Base-by-base conservation (phyloP, 768 basidiomycete species). In the Hebeloma cylindrosporum region DNA sequence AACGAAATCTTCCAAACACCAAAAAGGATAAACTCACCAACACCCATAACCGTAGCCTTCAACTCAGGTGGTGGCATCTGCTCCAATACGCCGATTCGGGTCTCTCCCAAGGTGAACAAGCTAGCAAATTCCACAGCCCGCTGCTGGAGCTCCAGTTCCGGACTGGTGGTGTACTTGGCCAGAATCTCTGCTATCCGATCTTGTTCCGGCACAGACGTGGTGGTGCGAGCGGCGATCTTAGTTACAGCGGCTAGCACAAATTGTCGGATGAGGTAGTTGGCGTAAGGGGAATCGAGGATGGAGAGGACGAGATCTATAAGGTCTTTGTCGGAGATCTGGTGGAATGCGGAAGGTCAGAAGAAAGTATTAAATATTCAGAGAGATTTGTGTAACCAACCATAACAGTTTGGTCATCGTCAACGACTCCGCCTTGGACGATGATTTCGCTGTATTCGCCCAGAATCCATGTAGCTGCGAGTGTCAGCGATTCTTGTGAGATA, bases 41-140 rank as follows among this genome's bases (percentile, higher is more conserved):
- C 78, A 34, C 92, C 96, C 77, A 95, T 88, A 2, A 98, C 89
- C 2, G 95, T 97, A n/a, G 88, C 86, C 69, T 94, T 96, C 52
- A 98, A 69, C 63, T 99, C 96, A 2, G 96, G 96, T 4, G 92
- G 88, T n/a, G 96, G 96, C 96, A 99, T 99, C 43, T 93, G 80
- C 70, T 99, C 96, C 48, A 98, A 65, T 1, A 99, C 93, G 27
- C 95, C 96, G 6, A 77, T 74, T 47, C 80, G 75, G 16, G 88
- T 68, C n/a, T 88, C 82, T 4, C 84, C 85, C 6, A 91, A 67
- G 21, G 75, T 80, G 61, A 91, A 92, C 53, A 99, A 62, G 55
- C 80, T 87, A 1, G 87, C 89, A 64, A 93, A 98, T 65, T 99
- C 96, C 10, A 98, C 91, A 0, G 93, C 88, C 31, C 96, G 81